Conservation (phyloP, 1,284 basidiomycete genomes). For the Naganishia cerealis region DNA sequence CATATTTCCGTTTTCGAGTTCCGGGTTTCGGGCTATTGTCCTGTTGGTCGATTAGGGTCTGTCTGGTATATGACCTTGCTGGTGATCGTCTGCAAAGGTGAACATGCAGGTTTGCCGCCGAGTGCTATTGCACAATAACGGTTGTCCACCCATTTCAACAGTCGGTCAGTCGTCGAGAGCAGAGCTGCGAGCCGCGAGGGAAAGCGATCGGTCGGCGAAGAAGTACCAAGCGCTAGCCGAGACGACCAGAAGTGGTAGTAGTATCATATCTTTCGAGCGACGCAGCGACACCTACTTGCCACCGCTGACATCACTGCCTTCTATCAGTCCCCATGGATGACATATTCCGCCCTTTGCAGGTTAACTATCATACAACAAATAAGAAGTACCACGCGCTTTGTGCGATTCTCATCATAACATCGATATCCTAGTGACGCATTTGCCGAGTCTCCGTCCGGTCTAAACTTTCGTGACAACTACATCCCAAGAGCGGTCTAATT, state of each 20-base stretch:
- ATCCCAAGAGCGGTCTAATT: constrained; percentile 1
- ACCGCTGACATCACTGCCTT: too few species aligned
- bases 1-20: constrained; percentile 3
- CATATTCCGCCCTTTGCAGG: too few species aligned
- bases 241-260: background rate
- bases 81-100: background rate
- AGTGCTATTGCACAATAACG: background rate
- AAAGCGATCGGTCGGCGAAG: background rate
- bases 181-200: background rate
- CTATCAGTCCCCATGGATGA: too few species aligned
- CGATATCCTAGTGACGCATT: too few species aligned
- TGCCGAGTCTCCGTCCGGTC: too few species aligned
- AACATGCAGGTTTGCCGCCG: background rate
- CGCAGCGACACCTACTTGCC: background rate
- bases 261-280: background rate
- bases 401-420: too few species aligned
- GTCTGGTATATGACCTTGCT: background rate
- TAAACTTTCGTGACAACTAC: background rate
- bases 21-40: background rate
- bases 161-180: background rate
- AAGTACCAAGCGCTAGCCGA: background rate
- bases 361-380: too few species aligned
- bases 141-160: background rate
- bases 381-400: too few species aligned
- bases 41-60: background rate